A percentile compares a stretch with the other conserved stretches of the same genome.
Evolutionary conservation across 2,329 filamentous ascomycete genomes (phyloP).

Genomic region (Microsporum canis): DNA sequence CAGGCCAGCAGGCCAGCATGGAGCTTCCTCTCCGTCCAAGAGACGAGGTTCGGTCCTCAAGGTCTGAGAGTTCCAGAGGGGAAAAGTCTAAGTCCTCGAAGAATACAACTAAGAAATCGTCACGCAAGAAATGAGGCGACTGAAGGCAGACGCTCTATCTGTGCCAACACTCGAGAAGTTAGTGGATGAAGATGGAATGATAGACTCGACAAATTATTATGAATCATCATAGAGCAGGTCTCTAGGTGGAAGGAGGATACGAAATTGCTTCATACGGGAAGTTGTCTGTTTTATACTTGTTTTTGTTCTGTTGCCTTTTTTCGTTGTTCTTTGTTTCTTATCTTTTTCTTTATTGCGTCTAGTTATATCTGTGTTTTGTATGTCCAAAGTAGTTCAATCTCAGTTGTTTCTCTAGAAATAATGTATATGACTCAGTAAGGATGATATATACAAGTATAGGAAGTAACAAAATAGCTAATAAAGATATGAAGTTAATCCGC

Average conservation of each 20-base stretch:
- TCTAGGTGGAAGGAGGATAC: background rate
- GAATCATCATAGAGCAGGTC: background rate
- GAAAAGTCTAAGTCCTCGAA: constrained; percentile 2
- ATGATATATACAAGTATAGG: too few species aligned
- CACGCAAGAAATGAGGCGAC: background rate
- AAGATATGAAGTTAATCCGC: background rate
- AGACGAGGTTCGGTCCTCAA: background rate
- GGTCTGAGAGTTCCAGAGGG: background rate
- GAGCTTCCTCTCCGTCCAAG: background rate
- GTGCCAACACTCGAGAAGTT: too few species aligned
- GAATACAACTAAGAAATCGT: background rate
- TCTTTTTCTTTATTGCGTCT: too few species aligned
- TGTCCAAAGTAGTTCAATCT: too few species aligned
- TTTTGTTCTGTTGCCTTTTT: background rate
- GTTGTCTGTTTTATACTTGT: background rate
- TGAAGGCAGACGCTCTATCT: too few species aligned
- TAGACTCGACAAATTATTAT: too few species aligned
- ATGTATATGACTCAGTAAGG: too few species aligned
- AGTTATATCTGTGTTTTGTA: too few species aligned
- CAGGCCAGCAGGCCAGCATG: background rate
- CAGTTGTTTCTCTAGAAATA: too few species aligned
- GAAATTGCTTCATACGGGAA: too few species aligned
- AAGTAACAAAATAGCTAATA: background rate
- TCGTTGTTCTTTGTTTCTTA: background rate
- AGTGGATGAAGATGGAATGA: too few species aligned